Base-by-base conservation (phyloP, 2,329 filamentous ascomycete species). In the Colletotrichum chlorophyti region DNA sequence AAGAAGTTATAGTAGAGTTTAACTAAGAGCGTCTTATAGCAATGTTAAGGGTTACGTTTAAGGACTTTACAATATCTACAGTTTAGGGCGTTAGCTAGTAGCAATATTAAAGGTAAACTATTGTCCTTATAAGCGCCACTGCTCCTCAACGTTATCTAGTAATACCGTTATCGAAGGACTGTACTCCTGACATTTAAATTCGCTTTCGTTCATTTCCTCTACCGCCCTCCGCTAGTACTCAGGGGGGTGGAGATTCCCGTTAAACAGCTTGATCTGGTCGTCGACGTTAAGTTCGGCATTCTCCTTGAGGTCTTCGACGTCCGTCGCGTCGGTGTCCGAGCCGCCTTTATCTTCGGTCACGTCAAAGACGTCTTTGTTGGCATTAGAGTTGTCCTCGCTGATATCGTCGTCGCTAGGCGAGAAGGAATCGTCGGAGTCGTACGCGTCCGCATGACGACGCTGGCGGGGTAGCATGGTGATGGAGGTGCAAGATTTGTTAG, bases 141-240 rank as follows among this genome's bases (percentile, higher is more conserved):
- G 27, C 24, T 60, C 45, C 37, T 65, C 43, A 15, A 60, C 26
- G 21, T 23, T 26, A 42, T 62, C 31, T 12, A 64, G 37, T 19
- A 45, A 57, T 19, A 34, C 35, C 19, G 14, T 48, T 24, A 37
- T 64, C 46, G 8, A 11, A 26, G 21, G 32, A 31, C 45, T 53
- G 24, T 65, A 64, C 37, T 61, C 54, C 47, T 52, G 27, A 26
- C 31, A 34, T 6, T 62, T 45, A n/a, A 46, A 62, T 26, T 32
- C 46, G 45, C 40, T 47, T 14, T 62, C 42, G 15, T 64, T 60
- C 23, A 62, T 61, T 23, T 49, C 51, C 37, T 61, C 52, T 17
- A 48, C 29, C 19, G 31, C 32, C 19, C 53, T 29, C 24, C 37
- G 43, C 34, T 63, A 66, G 48, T 65, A 66, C 31, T 65, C 55